Conservation (phyloP, 129 eudicot genomes). For the Flaveria robusta region DNA sequence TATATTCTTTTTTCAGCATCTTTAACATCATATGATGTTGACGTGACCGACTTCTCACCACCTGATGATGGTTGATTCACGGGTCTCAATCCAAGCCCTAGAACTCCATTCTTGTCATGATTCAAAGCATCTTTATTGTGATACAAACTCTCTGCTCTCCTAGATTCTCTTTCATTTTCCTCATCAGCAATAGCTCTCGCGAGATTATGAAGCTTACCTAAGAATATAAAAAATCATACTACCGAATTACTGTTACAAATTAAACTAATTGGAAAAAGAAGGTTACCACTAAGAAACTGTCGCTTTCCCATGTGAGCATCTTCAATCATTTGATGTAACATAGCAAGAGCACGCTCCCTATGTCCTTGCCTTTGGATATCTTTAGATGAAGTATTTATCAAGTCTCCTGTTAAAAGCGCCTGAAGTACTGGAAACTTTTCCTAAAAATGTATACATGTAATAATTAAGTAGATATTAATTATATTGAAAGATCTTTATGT, state of each 20-base stretch:
- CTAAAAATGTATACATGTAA: slow-evolving; percentile 36
- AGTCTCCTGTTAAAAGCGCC: slow-evolving; percentile 77
- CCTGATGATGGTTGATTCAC: slow-evolving; percentile 44
- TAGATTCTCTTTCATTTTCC: slow-evolving; percentile 63
- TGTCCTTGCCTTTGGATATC: slow-evolving; percentile 74
- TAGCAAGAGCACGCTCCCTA: slow-evolving; percentile 91
- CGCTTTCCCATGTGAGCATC: slow-evolving; percentile 98
- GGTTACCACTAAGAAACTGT: slow-evolving; percentile 89
- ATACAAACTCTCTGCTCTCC: slow-evolving; percentile 51
- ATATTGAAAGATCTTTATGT: slow-evolving; percentile 2
- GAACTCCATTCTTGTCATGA: slow-evolving; percentile 60
- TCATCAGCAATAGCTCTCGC: slow-evolving; percentile 99
- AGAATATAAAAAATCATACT: slow-evolving; percentile 16
- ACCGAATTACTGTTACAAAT: slow-evolving; percentile 7
- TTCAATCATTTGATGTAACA: slow-evolving; percentile 98
- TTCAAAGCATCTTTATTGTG: slow-evolving; percentile 46
- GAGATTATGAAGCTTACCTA: slow-evolving; percentile 97
- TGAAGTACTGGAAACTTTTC: slow-evolving; percentile 80
- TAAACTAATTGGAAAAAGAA: not conserved
- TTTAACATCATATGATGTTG: slow-evolving; percentile 67
- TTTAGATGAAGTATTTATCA: slow-evolving; percentile 50
- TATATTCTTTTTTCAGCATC: slow-evolving; percentile 78
- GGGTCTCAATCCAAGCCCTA: slow-evolving; percentile 85
- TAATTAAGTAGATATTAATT: slow-evolving; percentile 2
- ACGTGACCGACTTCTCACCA: slow-evolving; percentile 48